Evolutionary conservation across 768 basidiomycete species (phyloP).

Genomic region (Rhodocollybia butyracea): DNA sequence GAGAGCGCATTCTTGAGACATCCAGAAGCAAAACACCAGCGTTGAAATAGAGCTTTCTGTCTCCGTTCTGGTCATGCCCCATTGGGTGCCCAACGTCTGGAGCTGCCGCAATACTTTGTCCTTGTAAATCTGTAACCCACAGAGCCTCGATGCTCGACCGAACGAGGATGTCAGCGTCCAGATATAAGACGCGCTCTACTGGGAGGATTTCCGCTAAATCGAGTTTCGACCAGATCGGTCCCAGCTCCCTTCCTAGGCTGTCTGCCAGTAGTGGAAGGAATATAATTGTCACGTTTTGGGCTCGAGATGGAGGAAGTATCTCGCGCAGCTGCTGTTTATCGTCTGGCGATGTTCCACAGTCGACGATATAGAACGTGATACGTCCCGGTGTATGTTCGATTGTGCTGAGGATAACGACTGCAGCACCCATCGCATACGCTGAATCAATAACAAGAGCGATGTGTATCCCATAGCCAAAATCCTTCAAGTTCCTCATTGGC

Average conservation of each 20-base stretch:
- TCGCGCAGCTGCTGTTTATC: slow-evolving; percentile 30
- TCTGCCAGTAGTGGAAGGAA: slow-evolving; percentile 36
- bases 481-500: slow-evolving; percentile 6
- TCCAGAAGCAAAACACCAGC: slow-evolving; percentile 53
- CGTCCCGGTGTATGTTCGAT: slow-evolving; percentile 31
- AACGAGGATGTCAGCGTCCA: slow-evolving; percentile 52
- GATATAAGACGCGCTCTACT: slow-evolving; percentile 46
- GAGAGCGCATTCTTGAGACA: slow-evolving; percentile 33
- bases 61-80: slow-evolving; percentile 35
- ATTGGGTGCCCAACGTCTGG: slow-evolving; percentile 47
- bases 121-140: slow-evolving; percentile 44
- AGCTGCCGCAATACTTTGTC: slow-evolving; percentile 40
- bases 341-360: slow-evolving; percentile 37
- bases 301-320: slow-evolving; percentile 20
- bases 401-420: slow-evolving; percentile 44
- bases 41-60: slow-evolving; percentile 44
- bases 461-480: slow-evolving; percentile 45
- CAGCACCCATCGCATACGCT: slow-evolving; percentile 43
- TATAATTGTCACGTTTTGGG: slow-evolving; percentile 32
- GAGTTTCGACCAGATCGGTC: slow-evolving; percentile 47
- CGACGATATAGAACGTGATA: slow-evolving; percentile 47
- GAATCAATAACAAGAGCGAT: slow-evolving; percentile 42
- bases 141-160: slow-evolving; percentile 34
- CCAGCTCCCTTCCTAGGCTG: slow-evolving; percentile 23
- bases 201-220: slow-evolving; percentile 45